Percentiles rank a stretch among this genome's conserved stretches.
phyloP scores from a whole-genome alignment of 208 protist genomes.

The Phytomonas sp. region DNA sequence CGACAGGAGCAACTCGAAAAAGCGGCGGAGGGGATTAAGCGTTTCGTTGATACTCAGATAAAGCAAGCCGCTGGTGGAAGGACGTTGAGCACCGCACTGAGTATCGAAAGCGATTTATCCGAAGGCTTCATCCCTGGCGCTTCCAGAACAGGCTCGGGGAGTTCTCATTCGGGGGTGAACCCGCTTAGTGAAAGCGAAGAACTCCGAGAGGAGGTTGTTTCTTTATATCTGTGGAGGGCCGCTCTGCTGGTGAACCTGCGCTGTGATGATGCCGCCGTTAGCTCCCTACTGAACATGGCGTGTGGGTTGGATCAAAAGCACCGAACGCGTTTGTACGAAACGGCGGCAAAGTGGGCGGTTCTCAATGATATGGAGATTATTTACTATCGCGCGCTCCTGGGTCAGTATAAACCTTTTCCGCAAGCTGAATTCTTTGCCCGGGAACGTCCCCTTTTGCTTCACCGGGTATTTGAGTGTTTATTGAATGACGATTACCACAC shows the following conservation, averaged over 20 bases:
- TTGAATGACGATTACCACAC: conserved; percentile 38
- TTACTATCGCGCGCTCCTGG: conserved; percentile 57
- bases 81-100: conserved; percentile 19
- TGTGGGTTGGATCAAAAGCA: conserved; percentile 25
- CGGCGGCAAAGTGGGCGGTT: conserved; percentile 59
- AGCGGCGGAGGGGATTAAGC: conserved; percentile 45
- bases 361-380: conserved; percentile 83
- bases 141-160: conserved; percentile 30
- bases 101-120: conserved; percentile 13
- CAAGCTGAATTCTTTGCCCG: conserved; percentile 33
- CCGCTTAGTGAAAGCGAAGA: conserved; percentile 34
- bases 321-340: conserved; percentile 35
- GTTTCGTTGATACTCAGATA: conserved; percentile 27
- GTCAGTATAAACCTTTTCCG: conserved; percentile 49
- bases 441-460: conserved; percentile 49
- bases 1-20: conserved; percentile 38
- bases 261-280: conserved; percentile 52
- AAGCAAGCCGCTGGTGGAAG: conserved; percentile 24
- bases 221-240: conserved; percentile 70
- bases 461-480: conserved; percentile 49
- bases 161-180: conserved; percentile 31
- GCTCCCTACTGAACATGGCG: conserved; percentile 61
- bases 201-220: conserved; percentile 44
- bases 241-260: conserved; percentile 72
- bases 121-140: conserved; percentile 24